Evolutionary conservation across 202 grass and related monocot species (phyloP).

Genomic region (Panicum hallii): DNA sequence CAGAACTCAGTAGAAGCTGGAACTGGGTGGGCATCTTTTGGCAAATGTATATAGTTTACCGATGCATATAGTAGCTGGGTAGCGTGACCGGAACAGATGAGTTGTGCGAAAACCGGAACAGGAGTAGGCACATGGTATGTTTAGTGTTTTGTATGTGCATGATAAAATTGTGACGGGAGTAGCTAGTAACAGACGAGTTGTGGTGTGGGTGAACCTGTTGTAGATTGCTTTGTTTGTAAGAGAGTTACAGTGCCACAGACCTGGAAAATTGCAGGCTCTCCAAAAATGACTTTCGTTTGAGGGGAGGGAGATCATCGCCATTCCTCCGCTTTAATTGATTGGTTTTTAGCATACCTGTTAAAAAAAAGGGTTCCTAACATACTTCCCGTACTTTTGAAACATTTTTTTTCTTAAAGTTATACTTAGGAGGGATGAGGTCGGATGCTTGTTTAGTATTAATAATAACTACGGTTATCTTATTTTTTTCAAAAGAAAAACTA

Average conservation of each 20-base stretch:
- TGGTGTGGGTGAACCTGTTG: background rate
- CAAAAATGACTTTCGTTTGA: background rate
- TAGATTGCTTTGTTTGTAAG: background rate
- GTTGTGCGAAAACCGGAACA: background rate
- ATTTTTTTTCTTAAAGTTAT: too few species aligned
- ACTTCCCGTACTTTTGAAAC: background rate
- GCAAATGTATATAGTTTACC: constrained; percentile 1
- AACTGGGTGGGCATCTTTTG: background rate
- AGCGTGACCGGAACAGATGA: background rate
- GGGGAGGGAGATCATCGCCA: background rate
- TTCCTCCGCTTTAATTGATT: background rate
- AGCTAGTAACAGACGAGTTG: background rate
- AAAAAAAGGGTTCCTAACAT: background rate
- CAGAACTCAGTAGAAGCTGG: background rate
- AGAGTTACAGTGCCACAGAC: background rate
- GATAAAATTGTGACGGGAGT: background rate
- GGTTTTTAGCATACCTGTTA: background rate
- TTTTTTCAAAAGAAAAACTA: background rate
- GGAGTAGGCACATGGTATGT: background rate
- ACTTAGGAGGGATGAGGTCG: too few species aligned
- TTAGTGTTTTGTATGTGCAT: background rate
- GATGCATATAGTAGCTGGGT: background rate
- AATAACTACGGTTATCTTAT: background rate
- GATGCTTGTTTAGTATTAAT: too few species aligned
- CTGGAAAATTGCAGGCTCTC: background rate